Base-by-base conservation (phyloP, 352 stramenopile species). In the Globisporangium alternatum region DNA sequence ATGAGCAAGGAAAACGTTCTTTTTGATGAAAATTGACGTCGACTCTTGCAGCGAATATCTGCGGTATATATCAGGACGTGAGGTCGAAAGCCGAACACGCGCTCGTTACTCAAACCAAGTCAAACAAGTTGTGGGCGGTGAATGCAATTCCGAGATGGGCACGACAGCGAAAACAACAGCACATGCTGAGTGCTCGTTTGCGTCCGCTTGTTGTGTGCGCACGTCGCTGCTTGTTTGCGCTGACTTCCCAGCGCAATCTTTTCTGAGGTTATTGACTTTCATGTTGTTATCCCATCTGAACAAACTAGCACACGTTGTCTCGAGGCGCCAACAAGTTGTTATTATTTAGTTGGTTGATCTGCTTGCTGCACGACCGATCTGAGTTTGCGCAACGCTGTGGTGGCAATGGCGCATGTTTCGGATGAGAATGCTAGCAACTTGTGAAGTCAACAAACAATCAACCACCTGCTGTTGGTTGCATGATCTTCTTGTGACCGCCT, bases 91-190 rank as follows among this genome's bases (percentile, higher is more conserved):
- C 1, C 28, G 8, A 44, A 21, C 10, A 33, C 33, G 7, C n/a
- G 9, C 1, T 19, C 3, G 31, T 19, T 58, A 58, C 30, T 45
- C 5, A 45, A 58, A 21, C 10, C n/a, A 58, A 58, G n/a, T 30
- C 4, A 13, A 13, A 30, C 37, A 25, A 31, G 30, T n/a, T 13
- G 8, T 21, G 9, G 12, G 35, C 35, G 13, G 6, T 58, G 52
- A 58, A 58, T 58, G 52, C 31, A 58, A 30, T 45, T 45, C 31
- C 19, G 31, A 22, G 52, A 58, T 58, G 52, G 52, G 52, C 52
- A 45, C 15, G 35, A 15, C 4, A 41, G 35, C 35, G 35, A 15
- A 49, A 30, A 45, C 13, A 45, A n/a, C 12, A n/a, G 17, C 43
- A 48, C 21, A n/a, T 48, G 43, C 43, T 48, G 43, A 31, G 52